phyloP scores from a whole-genome alignment of 805 yeast genomes.

The Monosporozyma servazzii region DNA sequence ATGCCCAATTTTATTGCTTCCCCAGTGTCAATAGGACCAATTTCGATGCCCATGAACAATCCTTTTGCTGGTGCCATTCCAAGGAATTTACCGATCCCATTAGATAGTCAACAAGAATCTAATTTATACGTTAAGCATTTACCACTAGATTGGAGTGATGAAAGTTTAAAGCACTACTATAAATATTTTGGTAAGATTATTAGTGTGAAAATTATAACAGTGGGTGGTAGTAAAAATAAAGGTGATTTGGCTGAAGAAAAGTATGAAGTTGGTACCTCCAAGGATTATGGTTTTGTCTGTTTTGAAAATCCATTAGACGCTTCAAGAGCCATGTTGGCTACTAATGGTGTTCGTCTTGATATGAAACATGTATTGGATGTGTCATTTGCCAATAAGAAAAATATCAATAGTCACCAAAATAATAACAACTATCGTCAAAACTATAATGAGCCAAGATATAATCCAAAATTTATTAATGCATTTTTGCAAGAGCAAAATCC shows the following conservation, averaged over 20 bases:
- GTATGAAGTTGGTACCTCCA: slow-evolving; percentile 31
- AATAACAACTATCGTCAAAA: background rate
- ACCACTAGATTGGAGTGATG: slow-evolving; percentile 46
- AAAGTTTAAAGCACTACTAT: slow-evolving; percentile 39
- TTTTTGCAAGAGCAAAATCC: slow-evolving; percentile 17
- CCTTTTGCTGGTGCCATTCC: slow-evolving; percentile 4
- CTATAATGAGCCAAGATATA: slow-evolving; percentile 9
- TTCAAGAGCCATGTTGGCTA: slow-evolving; percentile 55
- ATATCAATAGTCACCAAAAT: background rate
- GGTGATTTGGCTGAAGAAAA: slow-evolving; percentile 1
- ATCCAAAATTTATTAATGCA: slow-evolving; percentile 22
- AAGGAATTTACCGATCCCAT: slow-evolving; percentile 26
- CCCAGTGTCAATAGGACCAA: background rate
- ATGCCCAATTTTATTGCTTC: background rate
- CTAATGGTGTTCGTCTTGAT: slow-evolving; percentile 25
- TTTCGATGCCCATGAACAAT: background rate
- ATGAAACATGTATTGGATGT: slow-evolving; percentile 54
- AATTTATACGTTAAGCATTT: slow-evolving; percentile 64
- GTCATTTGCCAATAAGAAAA: slow-evolving; percentile 56
- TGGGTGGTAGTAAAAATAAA: slow-evolving; percentile 23
- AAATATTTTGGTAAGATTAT: slow-evolving; percentile 41
- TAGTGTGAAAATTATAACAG: slow-evolving; percentile 48
- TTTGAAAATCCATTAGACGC: slow-evolving; percentile 60
- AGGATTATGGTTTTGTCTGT: slow-evolving; percentile 79
- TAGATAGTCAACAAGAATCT: slow-evolving; percentile 50